Base-by-base conservation (phyloP, 208 protist genomes). In the Leptomonas pyrrhocoris region DNA sequence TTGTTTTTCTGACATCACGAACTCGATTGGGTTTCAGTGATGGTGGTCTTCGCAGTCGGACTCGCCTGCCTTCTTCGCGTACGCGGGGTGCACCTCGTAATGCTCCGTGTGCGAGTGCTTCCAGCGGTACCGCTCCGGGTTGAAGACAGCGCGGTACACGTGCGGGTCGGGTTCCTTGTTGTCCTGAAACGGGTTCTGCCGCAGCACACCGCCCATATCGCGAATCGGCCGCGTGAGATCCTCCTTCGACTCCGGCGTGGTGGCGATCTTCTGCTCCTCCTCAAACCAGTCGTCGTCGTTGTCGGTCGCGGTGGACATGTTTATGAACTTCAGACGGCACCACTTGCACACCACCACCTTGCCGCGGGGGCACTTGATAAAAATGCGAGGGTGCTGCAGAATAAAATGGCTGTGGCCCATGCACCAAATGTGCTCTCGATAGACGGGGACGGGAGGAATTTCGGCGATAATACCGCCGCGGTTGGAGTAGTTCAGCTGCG, bases 321-420 rank as follows among this genome's bases (percentile, higher is more conserved):
- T 96, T 61, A 96, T 94, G 73, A 94, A 96, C 75, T 96, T 96
- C 19, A 93, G 77, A 42, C 86, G 84, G 70, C 90, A 96, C 90
- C 90, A 96, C 75, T 96, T 96, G 74, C 88, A 96, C 49, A 61
- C 73, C 0, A 94, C 85, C 19, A 94, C 88, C 68, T 94, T 89
- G 15, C 84, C 85, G 27, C 68, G 69, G 21, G 86, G 90, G 50
- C 85, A 92, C 63, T 94, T 96, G 74, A 96, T 94, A 68, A 94
- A 96, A 65, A 96, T 96, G 62, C 88, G 89, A 13, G 90, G 88
- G 50, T 96, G 90, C 71, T 96, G 90, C 9, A 92, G 76, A 40
- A 84, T 87, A 68, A 84, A 93, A 76, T 94, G 86, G 9, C 79
- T 79, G 67, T 96, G 86, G 19, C 90, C 90, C 79, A 94, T 92